Evolutionary conservation across 768 basidiomycete species (phyloP).

Genomic region (Suillus luteus): DNA sequence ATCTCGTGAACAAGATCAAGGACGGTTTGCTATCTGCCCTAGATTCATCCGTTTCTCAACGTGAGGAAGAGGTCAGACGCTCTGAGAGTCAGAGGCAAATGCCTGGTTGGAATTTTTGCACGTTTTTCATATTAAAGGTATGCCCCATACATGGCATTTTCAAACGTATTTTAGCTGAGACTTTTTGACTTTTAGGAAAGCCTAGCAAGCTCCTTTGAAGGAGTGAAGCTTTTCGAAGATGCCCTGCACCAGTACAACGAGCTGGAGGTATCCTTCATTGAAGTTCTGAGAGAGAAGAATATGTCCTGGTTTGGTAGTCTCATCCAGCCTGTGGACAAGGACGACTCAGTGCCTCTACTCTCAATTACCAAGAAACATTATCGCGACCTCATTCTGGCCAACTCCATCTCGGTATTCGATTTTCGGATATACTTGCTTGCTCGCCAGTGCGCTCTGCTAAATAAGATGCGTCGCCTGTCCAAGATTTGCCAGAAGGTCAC

Average conservation of each 20-base stretch:
- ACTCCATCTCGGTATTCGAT: slow-evolving; percentile 92
- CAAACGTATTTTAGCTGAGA: slow-evolving; percentile 5
- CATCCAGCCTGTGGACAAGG: slow-evolving; percentile 65
- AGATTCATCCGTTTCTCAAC: slow-evolving; percentile 70
- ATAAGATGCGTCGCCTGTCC: slow-evolving; percentile 61
- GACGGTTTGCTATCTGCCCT: slow-evolving; percentile 87
- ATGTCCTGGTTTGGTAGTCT: slow-evolving; percentile 92
- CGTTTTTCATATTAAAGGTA: slow-evolving; percentile 95
- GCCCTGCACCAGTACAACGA: slow-evolving; percentile 89
- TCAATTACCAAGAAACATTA: slow-evolving; percentile 82
- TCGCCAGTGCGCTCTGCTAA: slow-evolving; percentile 78
- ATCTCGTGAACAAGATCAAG: slow-evolving; percentile 85
- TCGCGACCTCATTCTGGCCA: slow-evolving; percentile 84
- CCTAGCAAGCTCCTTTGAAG: slow-evolving; percentile 88
- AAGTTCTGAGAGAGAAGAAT: slow-evolving; percentile 74
- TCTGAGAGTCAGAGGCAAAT: slow-evolving; percentile 88
- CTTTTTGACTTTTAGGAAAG: slow-evolving; percentile 69
- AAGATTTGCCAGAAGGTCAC: slow-evolving; percentile 74
- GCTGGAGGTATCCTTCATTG: slow-evolving; percentile 81
- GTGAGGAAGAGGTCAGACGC: slow-evolving; percentile 89
- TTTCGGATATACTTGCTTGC: slow-evolving; percentile 89
- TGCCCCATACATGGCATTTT: slow-evolving; percentile 19
- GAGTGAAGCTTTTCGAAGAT: slow-evolving; percentile 87
- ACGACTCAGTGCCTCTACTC: slow-evolving; percentile 84
- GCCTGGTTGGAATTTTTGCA: slow-evolving; percentile 99